Conservation (phyloP, 768 basidiomycete genomes). For the Royoungia palumana region DNA sequence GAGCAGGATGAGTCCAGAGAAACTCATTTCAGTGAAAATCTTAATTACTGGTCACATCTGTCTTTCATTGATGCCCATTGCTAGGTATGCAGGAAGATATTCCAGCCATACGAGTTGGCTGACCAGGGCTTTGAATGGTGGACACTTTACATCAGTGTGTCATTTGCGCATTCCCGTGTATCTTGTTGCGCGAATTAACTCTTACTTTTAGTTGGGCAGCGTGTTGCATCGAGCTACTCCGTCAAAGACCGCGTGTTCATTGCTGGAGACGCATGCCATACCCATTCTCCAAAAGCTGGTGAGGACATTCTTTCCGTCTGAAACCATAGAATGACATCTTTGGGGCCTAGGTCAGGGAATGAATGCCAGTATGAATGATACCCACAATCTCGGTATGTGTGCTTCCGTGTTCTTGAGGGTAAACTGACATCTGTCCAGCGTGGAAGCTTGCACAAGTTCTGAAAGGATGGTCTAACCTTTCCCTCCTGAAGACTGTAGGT, state of each 20-base stretch:
- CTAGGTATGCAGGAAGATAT: slow-evolving; percentile 52
- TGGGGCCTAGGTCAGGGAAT: slow-evolving; percentile 58
- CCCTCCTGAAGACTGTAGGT: slow-evolving; percentile 41
- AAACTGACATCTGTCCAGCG: slow-evolving; percentile 44
- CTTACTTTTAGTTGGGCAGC: slow-evolving; percentile 58
- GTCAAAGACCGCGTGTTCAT: slow-evolving; percentile 66
- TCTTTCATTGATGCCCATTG: neutral
- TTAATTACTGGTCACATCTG: neutral
- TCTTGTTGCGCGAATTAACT: neutral
- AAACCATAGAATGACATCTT: neutral
- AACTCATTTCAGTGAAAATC: slow-evolving; percentile 48
- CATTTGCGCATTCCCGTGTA: neutral
- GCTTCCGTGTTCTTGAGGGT: slow-evolving; percentile 26
- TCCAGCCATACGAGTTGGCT: slow-evolving; percentile 53
- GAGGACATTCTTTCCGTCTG: neutral
- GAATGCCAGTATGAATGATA: slow-evolving; percentile 76
- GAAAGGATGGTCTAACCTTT: slow-evolving; percentile 37
- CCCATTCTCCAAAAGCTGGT: slow-evolving; percentile 67
- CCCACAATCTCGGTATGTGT: slow-evolving; percentile 59
- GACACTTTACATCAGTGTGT: slow-evolving; percentile 67
- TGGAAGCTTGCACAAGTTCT: slow-evolving; percentile 52
- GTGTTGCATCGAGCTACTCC: slow-evolving; percentile 63
- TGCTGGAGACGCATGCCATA: slow-evolving; percentile 72
- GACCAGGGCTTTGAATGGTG: slow-evolving; percentile 60
- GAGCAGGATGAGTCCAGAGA: slow-evolving; percentile 44